Base-by-base conservation (phyloP, 371 early-diverging fungal species). In the Mortierella sp. region DNA sequence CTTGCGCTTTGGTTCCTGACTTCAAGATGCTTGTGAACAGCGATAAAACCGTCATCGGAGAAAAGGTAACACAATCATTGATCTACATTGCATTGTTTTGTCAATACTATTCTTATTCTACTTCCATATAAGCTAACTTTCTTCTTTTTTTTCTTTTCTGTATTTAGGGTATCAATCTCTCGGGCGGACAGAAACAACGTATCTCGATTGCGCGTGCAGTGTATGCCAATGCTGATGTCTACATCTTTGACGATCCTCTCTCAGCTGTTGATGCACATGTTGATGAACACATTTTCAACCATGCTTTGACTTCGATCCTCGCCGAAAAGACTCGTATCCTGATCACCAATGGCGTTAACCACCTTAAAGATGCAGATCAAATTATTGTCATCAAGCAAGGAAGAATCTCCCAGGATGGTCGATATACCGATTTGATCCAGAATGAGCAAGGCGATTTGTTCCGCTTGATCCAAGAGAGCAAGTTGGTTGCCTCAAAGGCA, bases 1-100 rank as follows among this genome's bases (percentile, higher is more conserved):
- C 93, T 6, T 90, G 93, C 37, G 86, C 87, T 54, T 76, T 90
- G n/a, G 83, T 83, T 14, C 84, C 84, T 32, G 90, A 90, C 43
- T 63, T 90, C 12, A 70, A 79, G 16, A 70, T 79, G 58, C 62
- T 78, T 24, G 65, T 73, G n/a, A 64, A 61, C 16, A 96, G 97
- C 26, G 98, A 98, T 80, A 67, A 85, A 62, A 97, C 97, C 0
- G 93, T 96, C 83, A 92, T 97, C 62, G 97, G 97, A 61, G 97
- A 96, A 79, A 91, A 91, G 64, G 70, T 70, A 63, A 12, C 18
- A 12, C 18, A 45, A 12, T 1, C 10, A 32, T 11, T 60, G 16
- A 4, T 9, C 20, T 28, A 14, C 58, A 28, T 5, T 18, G 10
- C 12, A 58, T 16, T 14, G 14, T 28, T 30, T 11, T 2, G 16